phyloP scores from a whole-genome alignment of 495 filamentous ascomycete species.

The Xylaria telfairii region DNA sequence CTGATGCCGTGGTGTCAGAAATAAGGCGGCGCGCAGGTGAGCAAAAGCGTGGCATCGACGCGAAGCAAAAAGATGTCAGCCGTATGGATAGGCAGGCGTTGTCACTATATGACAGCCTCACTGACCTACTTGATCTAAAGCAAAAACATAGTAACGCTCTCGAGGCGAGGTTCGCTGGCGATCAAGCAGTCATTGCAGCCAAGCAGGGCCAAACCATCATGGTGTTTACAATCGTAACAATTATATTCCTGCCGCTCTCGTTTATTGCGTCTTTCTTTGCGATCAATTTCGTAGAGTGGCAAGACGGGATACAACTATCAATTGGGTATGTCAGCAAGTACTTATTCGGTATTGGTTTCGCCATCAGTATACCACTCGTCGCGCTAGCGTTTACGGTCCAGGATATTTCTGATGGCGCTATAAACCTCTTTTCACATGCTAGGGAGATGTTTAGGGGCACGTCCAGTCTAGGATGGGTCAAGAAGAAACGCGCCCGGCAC shows the following conservation, averaged over 20 bases:
- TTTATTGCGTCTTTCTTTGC: slow-evolving; percentile 74
- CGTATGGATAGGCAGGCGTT: slow-evolving; percentile 73
- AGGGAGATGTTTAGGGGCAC: slow-evolving; percentile 6
- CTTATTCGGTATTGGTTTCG: slow-evolving; percentile 70
- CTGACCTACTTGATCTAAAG: slow-evolving; percentile 65
- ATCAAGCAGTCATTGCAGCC: slow-evolving; percentile 68
- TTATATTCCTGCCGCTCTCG: slow-evolving; percentile 69
- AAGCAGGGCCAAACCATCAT: slow-evolving; percentile 76
- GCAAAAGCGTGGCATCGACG: slow-evolving; percentile 65
- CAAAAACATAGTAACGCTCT: slow-evolving; percentile 77
- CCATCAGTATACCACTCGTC: slow-evolving; percentile 68
- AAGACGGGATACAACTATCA: slow-evolving; percentile 46
- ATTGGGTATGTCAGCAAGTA: slow-evolving; percentile 67
- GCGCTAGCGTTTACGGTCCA: slow-evolving; percentile 63
- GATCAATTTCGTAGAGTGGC: slow-evolving; percentile 65
- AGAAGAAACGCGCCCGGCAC: background rate
- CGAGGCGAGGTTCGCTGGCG: slow-evolving; percentile 71
- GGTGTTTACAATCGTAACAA: slow-evolving; percentile 77
- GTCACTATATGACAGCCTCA: slow-evolving; percentile 67
- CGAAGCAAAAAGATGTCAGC: slow-evolving; percentile 67
- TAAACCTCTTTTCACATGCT: slow-evolving; percentile 17
- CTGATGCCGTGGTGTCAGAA: slow-evolving; percentile 49
- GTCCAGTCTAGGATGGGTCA: background rate
- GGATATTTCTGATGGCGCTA: slow-evolving; percentile 54
- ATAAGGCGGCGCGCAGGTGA: slow-evolving; percentile 65